phyloP scores from a whole-genome alignment of 208 protist species.

The Paratrypanosoma confusum region DNA sequence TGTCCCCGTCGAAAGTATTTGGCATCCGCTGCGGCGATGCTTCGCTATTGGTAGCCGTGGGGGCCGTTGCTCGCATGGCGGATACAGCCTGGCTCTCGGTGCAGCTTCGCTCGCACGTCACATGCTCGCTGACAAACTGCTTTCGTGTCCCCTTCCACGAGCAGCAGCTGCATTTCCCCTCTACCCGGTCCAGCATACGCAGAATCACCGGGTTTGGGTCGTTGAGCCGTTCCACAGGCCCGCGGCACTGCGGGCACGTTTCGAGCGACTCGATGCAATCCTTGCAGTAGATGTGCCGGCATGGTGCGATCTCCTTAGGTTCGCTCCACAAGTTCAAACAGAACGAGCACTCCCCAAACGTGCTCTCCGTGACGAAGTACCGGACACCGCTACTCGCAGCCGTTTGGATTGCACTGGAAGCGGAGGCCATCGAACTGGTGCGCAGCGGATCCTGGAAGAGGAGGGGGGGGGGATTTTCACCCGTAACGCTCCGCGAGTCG shows the following conservation, averaged over 20 bases:
- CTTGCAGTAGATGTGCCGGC: constrained; percentile 48
- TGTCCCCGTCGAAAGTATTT: background rate
- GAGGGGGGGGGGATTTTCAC: no score
- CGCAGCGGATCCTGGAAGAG: no score
- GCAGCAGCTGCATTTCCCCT: constrained; percentile 37
- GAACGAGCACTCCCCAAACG: constrained; percentile 18
- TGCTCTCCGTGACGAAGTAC: background rate
- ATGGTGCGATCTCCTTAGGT: constrained; percentile 29
- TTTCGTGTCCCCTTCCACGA: constrained; percentile 41
- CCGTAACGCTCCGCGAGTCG: no score
- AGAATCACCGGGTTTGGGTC: constrained; percentile 29
- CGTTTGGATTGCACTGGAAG: no score
- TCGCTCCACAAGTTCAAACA: constrained; percentile 33
- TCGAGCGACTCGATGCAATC: constrained; percentile 21
- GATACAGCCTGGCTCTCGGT: background rate
- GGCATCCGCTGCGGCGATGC: background rate
- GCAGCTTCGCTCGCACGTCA: constrained; percentile 8
- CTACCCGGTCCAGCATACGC: constrained; percentile 24
- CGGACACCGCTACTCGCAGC: no score
- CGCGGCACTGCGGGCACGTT: constrained; percentile 38
- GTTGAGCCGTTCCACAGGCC: constrained; percentile 8
- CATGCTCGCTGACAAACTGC: constrained; percentile 34
- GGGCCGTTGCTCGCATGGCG: background rate
- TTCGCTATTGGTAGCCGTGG: constrained; percentile 6
- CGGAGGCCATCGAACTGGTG: no score